Conservation (phyloP, 1,284 basidiomycete species). For the Sanghuangporus weigelae region DNA sequence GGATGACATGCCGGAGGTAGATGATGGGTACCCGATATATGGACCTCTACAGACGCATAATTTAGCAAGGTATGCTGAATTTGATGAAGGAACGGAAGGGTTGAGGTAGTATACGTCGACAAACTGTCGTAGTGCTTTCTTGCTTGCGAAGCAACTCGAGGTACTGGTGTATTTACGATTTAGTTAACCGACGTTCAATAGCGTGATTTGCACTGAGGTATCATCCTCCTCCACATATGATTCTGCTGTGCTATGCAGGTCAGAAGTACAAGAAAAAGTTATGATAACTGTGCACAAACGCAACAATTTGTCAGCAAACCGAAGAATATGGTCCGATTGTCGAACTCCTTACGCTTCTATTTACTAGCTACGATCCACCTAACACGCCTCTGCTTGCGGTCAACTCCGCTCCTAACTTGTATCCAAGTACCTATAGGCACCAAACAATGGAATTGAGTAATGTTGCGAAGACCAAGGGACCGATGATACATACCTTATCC, state of each 20-base stretch:
- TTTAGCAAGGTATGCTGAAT: neutral
- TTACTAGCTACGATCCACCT: conserved; percentile 24
- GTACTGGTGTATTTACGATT: no score
- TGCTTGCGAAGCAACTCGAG: neutral
- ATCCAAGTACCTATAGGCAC: conserved; percentile 63
- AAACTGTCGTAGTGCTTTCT: neutral
- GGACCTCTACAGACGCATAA: neutral
- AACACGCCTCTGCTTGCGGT: conserved; percentile 65
- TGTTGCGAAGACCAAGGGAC: neutral
- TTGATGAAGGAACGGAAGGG: neutral
- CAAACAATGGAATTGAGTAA: neutral
- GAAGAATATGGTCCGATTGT: neutral
- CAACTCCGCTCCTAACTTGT: conserved; percentile 82
- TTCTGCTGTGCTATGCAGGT: neutral
- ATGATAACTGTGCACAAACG: neutral
- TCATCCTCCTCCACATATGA: neutral
- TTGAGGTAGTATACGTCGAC: neutral
- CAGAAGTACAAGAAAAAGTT: neutral
- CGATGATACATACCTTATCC: conserved; percentile 69
- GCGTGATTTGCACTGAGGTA: neutral
- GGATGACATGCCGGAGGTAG: neutral
- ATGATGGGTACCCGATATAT: neutral
- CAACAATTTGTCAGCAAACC: neutral
- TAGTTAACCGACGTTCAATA: neutral
- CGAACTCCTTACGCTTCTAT: neutral